Conservation (phyloP, 2,329 filamentous ascomycete species). For the Cyphellophora attinorum region DNA sequence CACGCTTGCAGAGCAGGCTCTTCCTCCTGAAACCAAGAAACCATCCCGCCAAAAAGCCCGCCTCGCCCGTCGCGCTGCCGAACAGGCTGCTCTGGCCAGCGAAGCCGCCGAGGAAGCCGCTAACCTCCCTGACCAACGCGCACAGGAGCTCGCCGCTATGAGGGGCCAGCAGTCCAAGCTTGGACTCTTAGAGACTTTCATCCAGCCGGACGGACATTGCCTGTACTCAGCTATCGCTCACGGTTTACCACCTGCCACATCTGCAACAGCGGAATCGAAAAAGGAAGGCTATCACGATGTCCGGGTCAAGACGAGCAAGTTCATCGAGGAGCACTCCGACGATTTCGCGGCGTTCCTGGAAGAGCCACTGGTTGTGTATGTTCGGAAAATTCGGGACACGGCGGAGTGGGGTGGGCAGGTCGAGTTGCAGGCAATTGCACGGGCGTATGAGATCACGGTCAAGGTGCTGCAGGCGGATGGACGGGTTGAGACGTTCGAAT, state of each 20-base stretch:
- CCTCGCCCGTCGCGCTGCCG: constrained; percentile 77
- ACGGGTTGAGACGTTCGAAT: constrained; percentile 63
- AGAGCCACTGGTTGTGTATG: constrained; percentile 64
- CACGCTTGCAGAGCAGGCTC: too few relatives aligned
- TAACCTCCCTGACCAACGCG: constrained; percentile 62
- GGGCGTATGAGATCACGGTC: constrained; percentile 69
- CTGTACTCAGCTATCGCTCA: constrained; percentile 87
- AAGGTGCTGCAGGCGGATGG: constrained; percentile 77
- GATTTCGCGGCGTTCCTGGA: constrained; percentile 85
- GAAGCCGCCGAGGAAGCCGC: constrained; percentile 68
- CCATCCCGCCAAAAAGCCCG: constrained; percentile 87
- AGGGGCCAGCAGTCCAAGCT: constrained; percentile 53
- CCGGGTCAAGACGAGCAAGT: constrained; percentile 62
- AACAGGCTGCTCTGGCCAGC: constrained; percentile 60
- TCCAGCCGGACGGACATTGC: constrained; percentile 88
- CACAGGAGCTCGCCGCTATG: constrained; percentile 63
- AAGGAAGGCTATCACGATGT: constrained; percentile 55
- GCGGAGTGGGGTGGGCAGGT: constrained; percentile 95
- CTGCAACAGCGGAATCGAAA: constrained; percentile 2
- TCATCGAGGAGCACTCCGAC: constrained; percentile 63
- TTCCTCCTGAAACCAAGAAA: constrained; percentile 49
- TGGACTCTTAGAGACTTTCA: constrained; percentile 63
- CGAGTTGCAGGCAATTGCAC: constrained; percentile 76
- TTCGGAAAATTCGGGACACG: constrained; percentile 69
- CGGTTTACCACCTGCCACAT: constrained; percentile 46